Percentiles rank a stretch among this genome's conserved stretches.
Conservation (phyloP, 352 stramenopile species). For the Globisporangium yorkense region DNA sequence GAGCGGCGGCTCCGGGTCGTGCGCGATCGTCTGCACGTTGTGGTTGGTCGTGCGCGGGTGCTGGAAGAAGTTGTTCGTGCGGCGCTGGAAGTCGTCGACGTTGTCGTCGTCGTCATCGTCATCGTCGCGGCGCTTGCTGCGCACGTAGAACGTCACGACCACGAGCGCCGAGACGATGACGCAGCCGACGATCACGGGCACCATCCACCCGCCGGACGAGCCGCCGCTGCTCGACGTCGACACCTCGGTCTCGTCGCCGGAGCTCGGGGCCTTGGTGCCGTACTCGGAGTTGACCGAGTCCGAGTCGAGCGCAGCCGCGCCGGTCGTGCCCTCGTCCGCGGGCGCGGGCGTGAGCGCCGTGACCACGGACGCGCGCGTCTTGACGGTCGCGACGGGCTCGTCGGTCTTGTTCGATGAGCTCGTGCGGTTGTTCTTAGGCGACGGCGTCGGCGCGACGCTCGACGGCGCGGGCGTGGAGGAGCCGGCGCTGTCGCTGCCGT, state of each 20-base stretch:
- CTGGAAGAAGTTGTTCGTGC: conserved; percentile 58
- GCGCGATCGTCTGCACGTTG: conserved; percentile 13
- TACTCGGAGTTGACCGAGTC: conserved; percentile 39
- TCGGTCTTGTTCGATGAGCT: conserved; percentile 12
- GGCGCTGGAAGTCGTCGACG: conserved; percentile 35
- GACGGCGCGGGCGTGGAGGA: conserved; percentile 14
- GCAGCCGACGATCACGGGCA: conserved; percentile 47
- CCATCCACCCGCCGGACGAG: conserved; percentile 36
- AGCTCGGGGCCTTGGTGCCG: conserved; percentile 29
- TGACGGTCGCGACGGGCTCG: conserved; percentile 16
- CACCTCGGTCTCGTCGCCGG: conserved; percentile 9
- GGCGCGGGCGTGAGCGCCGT: conserved; percentile 18
- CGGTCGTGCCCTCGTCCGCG: conserved; percentile 15
- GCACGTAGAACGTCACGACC: conserved; percentile 59
- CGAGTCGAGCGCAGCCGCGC: conserved; percentile 24
- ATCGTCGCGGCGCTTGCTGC: conserved; percentile 31
- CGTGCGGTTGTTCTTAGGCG: conserved; percentile 5
- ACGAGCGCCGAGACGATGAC: conserved; percentile 48
- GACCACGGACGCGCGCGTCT: conserved; percentile 15
- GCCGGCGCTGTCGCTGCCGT: conserved; percentile 4
- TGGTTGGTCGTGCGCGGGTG: conserved; percentile 51
- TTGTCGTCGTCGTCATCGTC: conserved; percentile 43
- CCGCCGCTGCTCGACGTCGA: conserved; percentile 11
- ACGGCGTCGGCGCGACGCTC: conserved; percentile 17
- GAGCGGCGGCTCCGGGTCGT: conserved; percentile 9